These are phyloP conservation scores for Agaricus sinodeliciosus DNA, from an alignment of 768 basidiomycete genomes.

Conservation along the genomic window DNA sequence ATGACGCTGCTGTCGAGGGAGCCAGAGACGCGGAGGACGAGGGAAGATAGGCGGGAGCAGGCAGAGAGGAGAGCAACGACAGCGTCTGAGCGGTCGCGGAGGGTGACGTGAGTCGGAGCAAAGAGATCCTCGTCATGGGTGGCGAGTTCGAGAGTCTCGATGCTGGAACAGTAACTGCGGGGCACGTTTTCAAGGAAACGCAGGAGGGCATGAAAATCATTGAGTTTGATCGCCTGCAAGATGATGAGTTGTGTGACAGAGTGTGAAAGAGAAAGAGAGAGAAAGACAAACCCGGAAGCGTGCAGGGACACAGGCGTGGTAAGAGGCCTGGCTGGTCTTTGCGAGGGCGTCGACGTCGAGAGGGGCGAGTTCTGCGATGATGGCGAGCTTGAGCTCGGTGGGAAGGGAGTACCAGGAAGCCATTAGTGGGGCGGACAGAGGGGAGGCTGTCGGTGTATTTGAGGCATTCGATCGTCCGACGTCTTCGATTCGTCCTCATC, in stretches of 20 bases:
- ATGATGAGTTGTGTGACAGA: slow-evolving; percentile 9
- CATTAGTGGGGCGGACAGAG: no score
- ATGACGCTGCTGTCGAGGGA: slow-evolving; percentile 44
- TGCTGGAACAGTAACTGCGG: slow-evolving; percentile 38
- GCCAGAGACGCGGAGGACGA: slow-evolving; percentile 42
- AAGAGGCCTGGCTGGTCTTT: slow-evolving; percentile 40
- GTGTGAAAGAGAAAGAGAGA: not conserved
- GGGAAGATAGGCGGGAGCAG: slow-evolving; percentile 39
- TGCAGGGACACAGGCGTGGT: slow-evolving; percentile 48
- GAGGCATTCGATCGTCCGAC: slow-evolving; percentile 20
- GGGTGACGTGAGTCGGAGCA: slow-evolving; percentile 17
- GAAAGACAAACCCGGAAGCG: slow-evolving; percentile 46
- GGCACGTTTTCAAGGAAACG: slow-evolving; percentile 56
- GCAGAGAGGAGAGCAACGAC: slow-evolving; percentile 44
- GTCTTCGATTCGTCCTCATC: slow-evolving; percentile 30
- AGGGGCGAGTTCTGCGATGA: slow-evolving; percentile 43
- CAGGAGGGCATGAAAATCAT: slow-evolving; percentile 36
- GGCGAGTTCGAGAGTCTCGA: slow-evolving; percentile 48
- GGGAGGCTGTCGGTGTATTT: no score
- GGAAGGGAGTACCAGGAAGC: slow-evolving; percentile 53
- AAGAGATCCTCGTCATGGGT: slow-evolving; percentile 19
- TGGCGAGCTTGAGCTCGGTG: slow-evolving; percentile 54
- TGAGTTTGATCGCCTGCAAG: slow-evolving; percentile 43
- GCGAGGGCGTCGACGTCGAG: slow-evolving; percentile 42
- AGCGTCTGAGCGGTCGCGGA: slow-evolving; percentile 33